phyloP scores from a whole-genome alignment of 192 early-diverging fungal genomes.

The Coemansia sp. region DNA sequence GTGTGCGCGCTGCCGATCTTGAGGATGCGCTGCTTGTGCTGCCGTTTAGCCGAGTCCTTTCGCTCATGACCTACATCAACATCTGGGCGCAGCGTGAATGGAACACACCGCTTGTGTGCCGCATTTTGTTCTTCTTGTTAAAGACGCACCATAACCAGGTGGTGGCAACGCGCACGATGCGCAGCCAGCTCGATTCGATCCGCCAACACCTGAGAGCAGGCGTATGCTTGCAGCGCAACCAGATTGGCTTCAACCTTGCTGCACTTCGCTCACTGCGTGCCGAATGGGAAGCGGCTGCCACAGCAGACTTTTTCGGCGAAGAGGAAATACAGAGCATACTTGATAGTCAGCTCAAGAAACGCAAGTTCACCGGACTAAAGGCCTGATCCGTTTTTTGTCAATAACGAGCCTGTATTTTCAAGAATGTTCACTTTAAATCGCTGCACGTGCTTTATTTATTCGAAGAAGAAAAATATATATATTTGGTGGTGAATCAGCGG shows the following conservation, averaged over 20 bases:
- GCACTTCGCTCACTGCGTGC: slow-evolving; percentile 75
- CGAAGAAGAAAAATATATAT: too few species aligned
- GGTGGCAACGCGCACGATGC: slow-evolving; percentile 77
- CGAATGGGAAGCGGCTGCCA: slow-evolving; percentile 75
- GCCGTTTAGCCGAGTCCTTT: slow-evolving; percentile 79
- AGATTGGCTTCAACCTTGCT: slow-evolving; percentile 88
- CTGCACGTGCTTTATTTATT: too few species aligned
- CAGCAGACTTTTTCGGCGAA: slow-evolving; percentile 75
- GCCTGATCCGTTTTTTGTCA: slow-evolving; percentile 1
- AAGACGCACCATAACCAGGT: slow-evolving; percentile 91
- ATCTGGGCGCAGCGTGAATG: slow-evolving; percentile 82
- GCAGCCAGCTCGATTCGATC: slow-evolving; percentile 72
- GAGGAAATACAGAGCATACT: slow-evolving; percentile 58
- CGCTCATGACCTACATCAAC: slow-evolving; percentile 76
- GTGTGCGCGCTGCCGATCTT: slow-evolving; percentile 81
- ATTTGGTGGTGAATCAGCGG: too few species aligned
- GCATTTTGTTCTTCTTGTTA: slow-evolving; percentile 84
- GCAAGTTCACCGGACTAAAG: slow-evolving; percentile 66
- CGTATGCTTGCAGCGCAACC: slow-evolving; percentile 75
- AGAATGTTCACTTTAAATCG: too few species aligned
- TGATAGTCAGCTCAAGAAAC: slow-evolving; percentile 66
- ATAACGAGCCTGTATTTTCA: too few species aligned
- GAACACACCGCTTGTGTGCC: slow-evolving; percentile 78
- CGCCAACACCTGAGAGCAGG: slow-evolving; percentile 63
- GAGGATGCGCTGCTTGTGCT: slow-evolving; percentile 90